phyloP scores from a whole-genome alignment of 768 basidiomycete genomes.

The Pisolithus microcarpus region DNA sequence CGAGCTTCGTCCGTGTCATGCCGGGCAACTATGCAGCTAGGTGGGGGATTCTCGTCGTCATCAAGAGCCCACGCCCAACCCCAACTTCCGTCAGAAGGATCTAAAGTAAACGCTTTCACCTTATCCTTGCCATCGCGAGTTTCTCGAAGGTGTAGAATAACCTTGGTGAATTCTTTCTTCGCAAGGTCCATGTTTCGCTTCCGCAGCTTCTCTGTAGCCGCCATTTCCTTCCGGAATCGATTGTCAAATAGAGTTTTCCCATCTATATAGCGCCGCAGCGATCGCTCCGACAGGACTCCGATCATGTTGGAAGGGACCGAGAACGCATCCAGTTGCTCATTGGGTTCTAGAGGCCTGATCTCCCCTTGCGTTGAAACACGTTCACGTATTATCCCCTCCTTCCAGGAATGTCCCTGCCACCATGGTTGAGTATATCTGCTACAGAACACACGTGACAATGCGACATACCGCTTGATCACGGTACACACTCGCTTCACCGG shows the following conservation, averaged over 20 bases:
- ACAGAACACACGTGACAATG: not conserved
- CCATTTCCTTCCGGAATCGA: slow-evolving; percentile 54
- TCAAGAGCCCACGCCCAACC: slow-evolving; percentile 84
- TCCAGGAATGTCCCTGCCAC: slow-evolving; percentile 33
- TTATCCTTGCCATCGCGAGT: slow-evolving; percentile 11
- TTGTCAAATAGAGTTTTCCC: slow-evolving; percentile 53
- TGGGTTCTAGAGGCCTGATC: slow-evolving; percentile 76
- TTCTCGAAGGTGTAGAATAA: slow-evolving; percentile 40
- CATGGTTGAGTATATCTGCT: slow-evolving; percentile 5
- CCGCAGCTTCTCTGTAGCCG: slow-evolving; percentile 61
- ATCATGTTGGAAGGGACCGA: slow-evolving; percentile 57
- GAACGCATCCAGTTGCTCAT: slow-evolving; percentile 58
- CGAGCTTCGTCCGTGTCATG: slow-evolving; percentile 80
- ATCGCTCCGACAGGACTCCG: slow-evolving; percentile 68
- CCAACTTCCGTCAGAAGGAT: slow-evolving; percentile 51
- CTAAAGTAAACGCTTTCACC: slow-evolving; percentile 23
- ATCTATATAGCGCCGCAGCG: slow-evolving; percentile 69
- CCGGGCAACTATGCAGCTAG: slow-evolving; percentile 85
- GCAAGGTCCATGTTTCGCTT: slow-evolving; percentile 57
- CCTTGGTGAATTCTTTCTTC: slow-evolving; percentile 51
- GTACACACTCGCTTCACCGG: slow-evolving; percentile 62
- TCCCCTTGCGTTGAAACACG: slow-evolving; percentile 76
- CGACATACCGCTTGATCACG: slow-evolving; percentile 34
- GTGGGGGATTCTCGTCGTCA: slow-evolving; percentile 75
- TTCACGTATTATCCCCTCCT: slow-evolving; percentile 80